Base-by-base conservation (phyloP, 176 grass and related monocot genomes). In the Alloteropsis semialata region DNA sequence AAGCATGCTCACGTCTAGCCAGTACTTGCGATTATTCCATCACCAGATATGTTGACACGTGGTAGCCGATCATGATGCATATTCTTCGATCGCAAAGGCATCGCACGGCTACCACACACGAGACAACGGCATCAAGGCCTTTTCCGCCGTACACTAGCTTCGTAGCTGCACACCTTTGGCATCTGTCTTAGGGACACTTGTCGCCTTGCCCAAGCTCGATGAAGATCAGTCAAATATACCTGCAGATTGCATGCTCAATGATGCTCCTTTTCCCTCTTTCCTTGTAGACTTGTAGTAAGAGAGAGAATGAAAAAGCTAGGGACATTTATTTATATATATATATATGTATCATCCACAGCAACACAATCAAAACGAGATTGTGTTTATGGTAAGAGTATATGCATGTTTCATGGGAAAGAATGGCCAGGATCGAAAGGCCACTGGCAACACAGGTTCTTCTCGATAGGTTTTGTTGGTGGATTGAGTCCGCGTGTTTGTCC, bases 351-450 rank as follows among this genome's bases (percentile, higher is more conserved):
- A 45, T 45, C 53, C 1, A 58, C 16, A 30, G 8, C 15, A 69
- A 77, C 75, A 77, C 56, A 59, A 76, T 76, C 74, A 39, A 59
- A 59, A 57, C 14, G 42, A 76, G 74, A 76, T 76, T 33, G 17
- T 46, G 41, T 70, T 28, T 28, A 28, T 44, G 13, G 46, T 45
- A 27, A 27, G n/a, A 44, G 14, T 27, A 44, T 46, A 57, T 27
- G 56, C 25, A 44, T 63, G 75, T 16, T 60, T 43, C 75, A 14
- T 77, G 38, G 37, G 57, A 78, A 78, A 78, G 58, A 78, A 48
- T 46, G 76, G 76, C 27, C 10, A 63, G 38, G 27, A 64, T 64
- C 5, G 4, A 63, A 62, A 77, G 75, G 3, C 5, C 24, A 28
- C 39, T 69, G 16, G 16, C 38, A 43, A 43, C 37, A 69, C 4